phyloP scores from a whole-genome alignment of 176 grass and related monocot species.

The Bonia amplexicaulis region DNA sequence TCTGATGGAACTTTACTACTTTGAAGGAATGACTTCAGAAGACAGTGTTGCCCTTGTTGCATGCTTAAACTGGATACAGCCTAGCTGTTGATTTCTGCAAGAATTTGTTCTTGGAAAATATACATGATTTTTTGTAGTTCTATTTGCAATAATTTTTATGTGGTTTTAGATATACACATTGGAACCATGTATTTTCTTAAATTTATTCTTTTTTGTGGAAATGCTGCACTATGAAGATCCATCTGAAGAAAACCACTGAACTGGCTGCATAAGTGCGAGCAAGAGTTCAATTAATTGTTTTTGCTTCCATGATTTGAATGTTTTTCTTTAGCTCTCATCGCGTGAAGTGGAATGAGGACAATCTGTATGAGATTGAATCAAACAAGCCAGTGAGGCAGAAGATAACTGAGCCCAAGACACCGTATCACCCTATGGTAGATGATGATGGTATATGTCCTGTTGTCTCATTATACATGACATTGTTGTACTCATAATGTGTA shows the following conservation, averaged over 20 bases:
- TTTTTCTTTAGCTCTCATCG: conserved; percentile 19
- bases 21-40: background rate
- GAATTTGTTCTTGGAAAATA: background rate
- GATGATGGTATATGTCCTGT: conserved; percentile 65
- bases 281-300: conserved; percentile 6
- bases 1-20: background rate
- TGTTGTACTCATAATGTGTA: conserved; percentile 13
- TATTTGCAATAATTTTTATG: background rate
- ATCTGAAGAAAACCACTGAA: background rate
- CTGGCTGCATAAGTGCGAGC: background rate
- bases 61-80: background rate
- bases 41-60: background rate
- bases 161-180: background rate
- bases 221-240: background rate
- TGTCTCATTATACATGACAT: background rate
- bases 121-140: background rate
- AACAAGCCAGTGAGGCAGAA: conserved; percentile 95
- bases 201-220: background rate
- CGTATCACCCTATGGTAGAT: conserved; percentile 90
- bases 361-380: conserved; percentile 91
- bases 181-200: background rate
- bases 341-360: conserved; percentile 91
- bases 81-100: background rate
- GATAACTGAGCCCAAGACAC: conserved; percentile 97
- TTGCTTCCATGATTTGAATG: background rate